Base-by-base conservation (phyloP, 2,329 filamentous ascomycete genomes). In the Paecilomyces niveus region DNA sequence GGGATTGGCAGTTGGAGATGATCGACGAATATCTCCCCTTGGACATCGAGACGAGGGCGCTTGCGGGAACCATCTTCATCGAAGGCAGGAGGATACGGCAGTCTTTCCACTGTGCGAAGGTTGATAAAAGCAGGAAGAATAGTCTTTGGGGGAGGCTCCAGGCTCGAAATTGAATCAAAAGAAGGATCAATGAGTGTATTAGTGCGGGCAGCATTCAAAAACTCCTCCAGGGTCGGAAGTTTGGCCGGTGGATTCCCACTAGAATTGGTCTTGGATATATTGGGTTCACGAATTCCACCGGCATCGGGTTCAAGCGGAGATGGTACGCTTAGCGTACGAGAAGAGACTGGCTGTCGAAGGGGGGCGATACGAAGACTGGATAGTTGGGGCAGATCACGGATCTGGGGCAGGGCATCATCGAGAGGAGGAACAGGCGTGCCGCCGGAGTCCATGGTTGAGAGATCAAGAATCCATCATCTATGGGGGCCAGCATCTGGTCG, bases 1-100 rank as follows among this genome's bases (percentile, higher is more conserved):
- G 78, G 78, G 31, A 77, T 78, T 21, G 78, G 78, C 10, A 80
- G 65, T 60, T 79, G 78, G 51, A 80, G 67, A 65, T 77, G 74
- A 57, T 78, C 74, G 31, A 74, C 71, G 51, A 77, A 76, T 24
- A 69, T 67, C 35, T 79, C 77, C 9, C 69, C 57, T 18, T 76
- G 72, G 9, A 68, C 54, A 35, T 79, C 77, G 45, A 79, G 58
- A 22, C 77, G 76, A 49, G 73, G 72, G 50, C 77, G 76, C 63
- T 80, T 80, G 57, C 74, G 72, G 7, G 70, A 64, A 29, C 61
- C 67, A 58, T 73, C 70, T 50, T 73, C 70, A 26, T 74, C 71
- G 59, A 76, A 76, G 3, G 71, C 73, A 18, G 72, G 67, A n/a
- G 72, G 67, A 55, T 73, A 77, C 4, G 71, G 74, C 32, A 75